Conservation (phyloP, 257 asterid genomes). For the Gentiana macrophylla region DNA sequence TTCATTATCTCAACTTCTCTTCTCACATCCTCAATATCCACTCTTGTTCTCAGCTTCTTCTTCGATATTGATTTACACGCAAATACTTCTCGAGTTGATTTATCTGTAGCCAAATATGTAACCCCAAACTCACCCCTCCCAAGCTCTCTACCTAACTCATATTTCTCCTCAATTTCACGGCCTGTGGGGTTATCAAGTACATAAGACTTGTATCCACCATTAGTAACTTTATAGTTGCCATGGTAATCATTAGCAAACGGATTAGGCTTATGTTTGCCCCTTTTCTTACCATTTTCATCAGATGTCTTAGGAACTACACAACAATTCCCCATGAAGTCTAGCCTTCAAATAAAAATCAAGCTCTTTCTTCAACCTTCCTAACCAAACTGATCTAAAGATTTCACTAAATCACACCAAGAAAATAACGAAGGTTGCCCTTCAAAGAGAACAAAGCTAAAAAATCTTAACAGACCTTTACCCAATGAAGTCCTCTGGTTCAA, state of each 20-base stretch:
- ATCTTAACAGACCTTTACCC: neutral
- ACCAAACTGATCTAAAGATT: slow-evolving; percentile 7
- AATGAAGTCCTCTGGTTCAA: slow-evolving; percentile 8
- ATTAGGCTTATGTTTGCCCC: slow-evolving; percentile 26
- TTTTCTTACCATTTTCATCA: slow-evolving; percentile 13
- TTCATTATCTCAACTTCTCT: slow-evolving; percentile 48
- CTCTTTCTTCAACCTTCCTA: slow-evolving; percentile 1
- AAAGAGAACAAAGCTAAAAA: slow-evolving; percentile 7
- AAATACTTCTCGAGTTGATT: slow-evolving; percentile 22
- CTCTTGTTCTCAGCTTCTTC: slow-evolving; percentile 38
- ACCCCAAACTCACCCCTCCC: slow-evolving; percentile 46
- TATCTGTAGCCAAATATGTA: slow-evolving; percentile 37
- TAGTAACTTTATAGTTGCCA: slow-evolving; percentile 13
- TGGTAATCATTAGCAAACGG: slow-evolving; percentile 24
- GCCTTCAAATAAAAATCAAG: slow-evolving; percentile 8
- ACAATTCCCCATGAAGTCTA: slow-evolving; percentile 25
- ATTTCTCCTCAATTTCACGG: slow-evolving; percentile 24
- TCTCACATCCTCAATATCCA: slow-evolving; percentile 46
- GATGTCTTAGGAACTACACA: slow-evolving; percentile 22
- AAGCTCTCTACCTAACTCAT: slow-evolving; percentile 36
- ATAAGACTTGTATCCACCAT: slow-evolving; percentile 29
- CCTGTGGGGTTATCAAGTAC: slow-evolving; percentile 40
- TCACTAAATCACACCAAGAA: slow-evolving; percentile 6
- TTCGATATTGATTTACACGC: slow-evolving; percentile 43
- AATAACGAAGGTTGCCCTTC: neutral